Base-by-base conservation (phyloP, 2,329 filamentous ascomycete genomes). In the Amesomyces nigricolor region DNA sequence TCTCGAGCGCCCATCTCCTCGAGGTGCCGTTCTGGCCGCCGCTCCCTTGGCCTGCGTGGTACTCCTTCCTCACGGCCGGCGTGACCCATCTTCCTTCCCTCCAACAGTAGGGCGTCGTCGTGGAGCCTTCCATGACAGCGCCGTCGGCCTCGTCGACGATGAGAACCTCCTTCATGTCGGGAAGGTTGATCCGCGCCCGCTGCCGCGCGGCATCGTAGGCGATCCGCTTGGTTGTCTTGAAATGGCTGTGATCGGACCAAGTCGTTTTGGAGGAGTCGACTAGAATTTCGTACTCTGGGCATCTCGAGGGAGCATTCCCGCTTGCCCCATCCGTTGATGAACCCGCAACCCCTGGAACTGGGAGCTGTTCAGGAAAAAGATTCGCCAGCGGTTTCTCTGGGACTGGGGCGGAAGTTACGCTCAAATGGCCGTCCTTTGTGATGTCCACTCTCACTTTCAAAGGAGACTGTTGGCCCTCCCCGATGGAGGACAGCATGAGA, bases 11-110 rank as follows among this genome's bases (percentile, higher is more conserved):
- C 86, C 90, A 96, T 56, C 89, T 77, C 61, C 92, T 81, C 5
- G 87, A 89, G 6, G 88, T 94, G 0, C 91, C 91, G 52, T 86
- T 79, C 67, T 95, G 89, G 0, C 91, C 91, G 42, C 92, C 92
- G 56, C 82, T 85, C 2, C 78, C 80, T 39, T 67, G 60, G 0
- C 68, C 61, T 30, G 60, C 52, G 44, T 64, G 67, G 53, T 72
- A 78, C 13, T 66, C 51, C 6, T 58, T 46, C 11, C 78, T 67
- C n/a, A 89, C 75, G 0, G 82, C 79, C 1, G 92, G 92, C 38
- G 91, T 96, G 7, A 91, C 79, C 92, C 92, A 97, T 48, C 74
- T 72, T 1, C 81, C 83, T 4, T 76, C 69, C 44, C 88, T 82
- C 76, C 81, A 89, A 62, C 96, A 88, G 69, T 92, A 96, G 0